These are phyloP conservation scores for Lophiostoma macrostomum DNA, from an alignment of 495 filamentous ascomycete species.

Conservation along the genomic window DNA sequence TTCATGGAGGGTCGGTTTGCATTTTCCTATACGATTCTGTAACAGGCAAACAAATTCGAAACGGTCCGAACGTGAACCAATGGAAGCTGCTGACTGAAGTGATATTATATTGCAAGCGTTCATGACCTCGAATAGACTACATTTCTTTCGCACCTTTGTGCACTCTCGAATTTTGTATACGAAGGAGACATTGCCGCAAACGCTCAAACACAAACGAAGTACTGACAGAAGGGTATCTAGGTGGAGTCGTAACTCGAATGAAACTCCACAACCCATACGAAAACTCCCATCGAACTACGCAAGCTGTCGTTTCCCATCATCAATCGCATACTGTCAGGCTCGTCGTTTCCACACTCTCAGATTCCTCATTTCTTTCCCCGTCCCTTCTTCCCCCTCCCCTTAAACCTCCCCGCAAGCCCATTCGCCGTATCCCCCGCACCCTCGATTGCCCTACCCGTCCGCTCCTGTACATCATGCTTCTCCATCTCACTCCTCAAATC, in stretches of 20 bases:
- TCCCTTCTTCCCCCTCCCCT: conserved; percentile 15
- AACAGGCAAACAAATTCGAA: conserved; percentile 30
- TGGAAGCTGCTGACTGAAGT: conserved; percentile 13
- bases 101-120: conserved; percentile 11
- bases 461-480: conserved; percentile 55
- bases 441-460: conserved; percentile 41
- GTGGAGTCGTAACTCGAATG: no score
- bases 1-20: conserved; percentile 31
- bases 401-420: conserved; percentile 23
- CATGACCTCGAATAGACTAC: neutral
- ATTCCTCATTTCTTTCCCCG: conserved; percentile 20
- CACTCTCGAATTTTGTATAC: no score
- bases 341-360: neutral
- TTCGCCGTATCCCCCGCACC: conserved; percentile 21
- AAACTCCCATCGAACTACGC: no score
- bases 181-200: no score
- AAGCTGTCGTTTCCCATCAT: no score
- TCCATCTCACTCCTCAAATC: conserved; percentile 57
- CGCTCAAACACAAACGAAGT: no score
- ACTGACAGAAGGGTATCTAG: no score
- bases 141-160: no score
- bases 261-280: no score
- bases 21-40: conserved; percentile 28
- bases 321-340: neutral
- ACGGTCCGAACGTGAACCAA: conserved; percentile 28